A percentile compares a stretch with the other conserved stretches of the same genome.
phyloP scores from a whole-genome alignment of 2,329 filamentous ascomycete species.

The Exophiala aquamarina region DNA sequence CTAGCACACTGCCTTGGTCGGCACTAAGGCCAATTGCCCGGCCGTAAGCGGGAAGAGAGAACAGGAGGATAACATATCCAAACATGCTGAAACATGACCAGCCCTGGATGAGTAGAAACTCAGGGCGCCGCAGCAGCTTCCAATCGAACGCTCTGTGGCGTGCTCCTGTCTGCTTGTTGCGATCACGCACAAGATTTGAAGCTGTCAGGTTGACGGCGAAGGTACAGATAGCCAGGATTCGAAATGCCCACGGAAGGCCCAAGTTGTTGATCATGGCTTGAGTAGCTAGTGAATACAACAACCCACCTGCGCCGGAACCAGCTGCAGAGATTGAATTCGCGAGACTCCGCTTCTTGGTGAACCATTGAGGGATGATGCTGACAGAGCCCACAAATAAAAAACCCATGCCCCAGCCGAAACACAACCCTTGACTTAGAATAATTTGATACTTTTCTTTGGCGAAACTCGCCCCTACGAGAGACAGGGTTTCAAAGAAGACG shows the following conservation, averaged over 20 bases:
- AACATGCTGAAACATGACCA: constrained; percentile 65
- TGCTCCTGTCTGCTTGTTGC: constrained; percentile 57
- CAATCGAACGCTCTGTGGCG: constrained; percentile 55
- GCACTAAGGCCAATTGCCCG: constrained; percentile 58
- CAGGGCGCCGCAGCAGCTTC: constrained; percentile 51
- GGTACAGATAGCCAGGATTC: constrained; percentile 58
- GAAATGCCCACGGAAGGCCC: constrained; percentile 61
- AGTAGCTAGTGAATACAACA: constrained; percentile 59
- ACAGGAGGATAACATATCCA: constrained; percentile 65
- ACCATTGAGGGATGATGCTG: constrained; percentile 62
- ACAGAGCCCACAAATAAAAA: constrained; percentile 61
- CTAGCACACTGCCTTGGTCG: constrained; percentile 61
- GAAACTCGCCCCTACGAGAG: constrained; percentile 59
- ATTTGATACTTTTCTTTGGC: constrained; percentile 59
- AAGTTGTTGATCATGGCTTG: constrained; percentile 58
- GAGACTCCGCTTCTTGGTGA: constrained; percentile 55
- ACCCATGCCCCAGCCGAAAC: constrained; percentile 63
- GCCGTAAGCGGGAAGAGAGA: constrained; percentile 64
- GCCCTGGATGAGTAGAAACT: constrained; percentile 58
- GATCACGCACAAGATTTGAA: constrained; percentile 55
- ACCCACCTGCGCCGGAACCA: constrained; percentile 60
- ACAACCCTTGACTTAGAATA: constrained; percentile 60
- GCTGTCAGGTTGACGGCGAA: constrained; percentile 55
- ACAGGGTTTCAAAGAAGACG: constrained; percentile 48
- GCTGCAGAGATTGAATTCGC: constrained; percentile 61